These are phyloP conservation scores for Populus trichocarpa DNA, from an alignment of 441 rosid genomes.

Conservation along the genomic window DNA sequence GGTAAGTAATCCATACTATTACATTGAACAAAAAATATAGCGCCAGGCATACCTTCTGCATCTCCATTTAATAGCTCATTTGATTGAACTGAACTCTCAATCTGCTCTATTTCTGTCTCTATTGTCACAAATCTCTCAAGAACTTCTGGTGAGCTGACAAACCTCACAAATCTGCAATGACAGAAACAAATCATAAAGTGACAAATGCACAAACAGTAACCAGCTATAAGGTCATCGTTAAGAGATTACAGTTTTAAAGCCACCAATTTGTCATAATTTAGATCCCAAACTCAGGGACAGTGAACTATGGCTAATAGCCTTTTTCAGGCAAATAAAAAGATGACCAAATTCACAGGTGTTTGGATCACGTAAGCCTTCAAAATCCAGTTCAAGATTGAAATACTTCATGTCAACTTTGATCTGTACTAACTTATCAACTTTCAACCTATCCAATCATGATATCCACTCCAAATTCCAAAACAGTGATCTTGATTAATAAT, in stretches of 20 bases:
- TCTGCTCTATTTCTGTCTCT: constrained; percentile 81
- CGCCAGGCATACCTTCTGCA: constrained; percentile 48
- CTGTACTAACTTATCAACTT: neutral
- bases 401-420: neutral
- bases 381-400: neutral
- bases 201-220: neutral
- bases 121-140: constrained; percentile 89
- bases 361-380: neutral
- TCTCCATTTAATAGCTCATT: constrained; percentile 49
- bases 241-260: neutral
- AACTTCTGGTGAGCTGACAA: constrained; percentile 90
- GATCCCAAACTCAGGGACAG: neutral
- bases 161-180: constrained; percentile 70
- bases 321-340: neutral
- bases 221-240: neutral
- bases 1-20: neutral
- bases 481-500: neutral
- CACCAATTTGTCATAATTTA: neutral
- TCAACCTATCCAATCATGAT: neutral
- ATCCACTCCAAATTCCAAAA: neutral
- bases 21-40: neutral
- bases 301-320: neutral
- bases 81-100: constrained; percentile 63
- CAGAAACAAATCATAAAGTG: neutral
- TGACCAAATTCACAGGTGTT: neutral